These are phyloP conservation scores for Clonostachys solani DNA, from an alignment of 2,329 filamentous ascomycete genomes.

Conservation along the genomic window DNA sequence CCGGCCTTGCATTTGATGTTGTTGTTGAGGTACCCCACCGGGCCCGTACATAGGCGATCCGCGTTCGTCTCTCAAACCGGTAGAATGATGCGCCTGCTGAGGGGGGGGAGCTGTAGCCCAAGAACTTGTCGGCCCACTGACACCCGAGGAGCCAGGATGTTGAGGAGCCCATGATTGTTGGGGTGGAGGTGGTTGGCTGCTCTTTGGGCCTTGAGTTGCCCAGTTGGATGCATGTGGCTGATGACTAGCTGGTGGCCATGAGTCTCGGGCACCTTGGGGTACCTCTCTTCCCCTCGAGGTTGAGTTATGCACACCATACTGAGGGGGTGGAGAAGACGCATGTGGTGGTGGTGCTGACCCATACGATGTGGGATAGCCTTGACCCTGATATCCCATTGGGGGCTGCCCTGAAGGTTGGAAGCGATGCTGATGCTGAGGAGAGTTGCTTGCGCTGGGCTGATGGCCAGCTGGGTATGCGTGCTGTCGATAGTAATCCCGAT, in stretches of 20 bases:
- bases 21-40: constrained; percentile 9
- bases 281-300: constrained; percentile 37
- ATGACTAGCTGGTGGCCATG: constrained; percentile 26
- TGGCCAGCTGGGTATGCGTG: constrained; percentile 27
- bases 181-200: constrained; percentile 21
- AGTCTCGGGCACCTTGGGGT: constrained; percentile 27
- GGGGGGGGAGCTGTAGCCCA: constrained; percentile 22
- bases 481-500: constrained; percentile 44
- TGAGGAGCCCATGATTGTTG: constrained; percentile 26
- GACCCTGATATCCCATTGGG: constrained; percentile 32
- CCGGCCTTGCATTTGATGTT: constrained; percentile 29
- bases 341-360: constrained; percentile 29
- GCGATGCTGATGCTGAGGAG: constrained; percentile 41
- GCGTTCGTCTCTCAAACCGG: constrained; percentile 31
- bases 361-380: constrained; percentile 36
- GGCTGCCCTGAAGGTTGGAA: constrained; percentile 36
- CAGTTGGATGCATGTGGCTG: constrained; percentile 15
- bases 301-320: constrained; percentile 46
- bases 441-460: constrained; percentile 31
- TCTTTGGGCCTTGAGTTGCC: constrained; percentile 22
- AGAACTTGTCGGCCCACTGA: constrained; percentile 19
- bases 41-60: constrained; percentile 25
- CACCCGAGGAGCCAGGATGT: constrained; percentile 23
- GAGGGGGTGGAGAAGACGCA: constrained; percentile 48
- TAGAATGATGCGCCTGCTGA: constrained; percentile 18